Conservation (phyloP, 805 yeast genomes). For the Ogataea allantospora region DNA sequence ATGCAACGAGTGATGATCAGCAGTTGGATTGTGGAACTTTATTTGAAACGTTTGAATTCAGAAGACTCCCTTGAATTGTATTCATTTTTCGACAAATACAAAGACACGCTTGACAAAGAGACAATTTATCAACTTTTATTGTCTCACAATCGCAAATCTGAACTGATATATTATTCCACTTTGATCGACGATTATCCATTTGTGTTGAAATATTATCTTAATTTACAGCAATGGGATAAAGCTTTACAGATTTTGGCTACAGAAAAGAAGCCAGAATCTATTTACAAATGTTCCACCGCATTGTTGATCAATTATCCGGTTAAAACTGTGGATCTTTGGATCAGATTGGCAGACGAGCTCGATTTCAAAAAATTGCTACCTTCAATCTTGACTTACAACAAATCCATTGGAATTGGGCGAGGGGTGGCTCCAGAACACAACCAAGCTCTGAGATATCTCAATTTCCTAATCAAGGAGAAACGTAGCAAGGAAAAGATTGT, state of each 20-base stretch:
- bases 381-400: constrained; percentile 68
- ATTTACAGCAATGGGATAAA: constrained; percentile 68
- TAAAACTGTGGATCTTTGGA: constrained; percentile 77
- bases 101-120: constrained; percentile 53
- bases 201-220: constrained; percentile 68
- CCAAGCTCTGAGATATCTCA: constrained; percentile 64
- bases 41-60: constrained; percentile 44
- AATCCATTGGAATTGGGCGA: constrained; percentile 35
- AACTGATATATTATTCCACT: constrained; percentile 66
- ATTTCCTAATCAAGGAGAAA: constrained; percentile 47
- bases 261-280: constrained; percentile 44
- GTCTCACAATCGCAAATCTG: constrained; percentile 62
- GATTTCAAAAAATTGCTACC: constrained; percentile 70
- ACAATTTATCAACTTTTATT: constrained; percentile 72
- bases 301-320: constrained; percentile 66
- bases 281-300: constrained; percentile 69
- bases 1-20: constrained; percentile 55
- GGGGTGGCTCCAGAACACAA: constrained; percentile 47
- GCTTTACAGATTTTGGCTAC: constrained; percentile 59
- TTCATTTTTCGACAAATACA: constrained; percentile 49
- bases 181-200: constrained; percentile 65
- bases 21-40: constrained; percentile 65
- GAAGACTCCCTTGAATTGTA: constrained; percentile 43
- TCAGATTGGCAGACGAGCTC: constrained; percentile 48
- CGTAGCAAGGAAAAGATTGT: constrained; percentile 46